Evolutionary conservation across 768 basidiomycete genomes (phyloP).

Genomic region (Auriculariales sp.): DNA sequence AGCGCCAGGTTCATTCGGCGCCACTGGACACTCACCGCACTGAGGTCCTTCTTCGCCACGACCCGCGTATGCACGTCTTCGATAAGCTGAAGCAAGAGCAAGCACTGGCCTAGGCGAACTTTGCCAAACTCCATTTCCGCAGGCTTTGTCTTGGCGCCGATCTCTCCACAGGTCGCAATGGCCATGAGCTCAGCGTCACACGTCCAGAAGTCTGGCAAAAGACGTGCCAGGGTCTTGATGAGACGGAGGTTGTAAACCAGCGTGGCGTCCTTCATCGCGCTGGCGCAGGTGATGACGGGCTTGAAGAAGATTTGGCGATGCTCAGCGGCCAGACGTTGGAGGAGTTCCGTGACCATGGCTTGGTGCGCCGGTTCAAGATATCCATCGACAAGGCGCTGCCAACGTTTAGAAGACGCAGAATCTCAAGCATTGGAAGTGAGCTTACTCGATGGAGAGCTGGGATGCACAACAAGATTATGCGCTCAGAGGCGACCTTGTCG

Average conservation of each 20-base stretch:
- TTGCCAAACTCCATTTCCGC: constrained; percentile 10
- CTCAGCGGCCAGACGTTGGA: constrained; percentile 32
- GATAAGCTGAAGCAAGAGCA: constrained; percentile 49
- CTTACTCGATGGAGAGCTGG: no score
- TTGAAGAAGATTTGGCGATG: constrained; percentile 58
- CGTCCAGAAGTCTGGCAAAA: constrained; percentile 50
- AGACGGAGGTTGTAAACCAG: constrained; percentile 44
- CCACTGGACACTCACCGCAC: constrained; percentile 23
- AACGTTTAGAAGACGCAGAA: no score
- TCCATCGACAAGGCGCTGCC: no score
- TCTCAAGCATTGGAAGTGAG: no score
- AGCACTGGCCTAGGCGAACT: constrained; percentile 44
- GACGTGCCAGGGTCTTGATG: constrained; percentile 34
- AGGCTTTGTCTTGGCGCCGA: constrained; percentile 14
- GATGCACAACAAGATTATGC: no score
- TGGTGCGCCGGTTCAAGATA: constrained; percentile 16
- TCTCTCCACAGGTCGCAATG: constrained; percentile 48
- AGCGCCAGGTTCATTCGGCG: not conserved
- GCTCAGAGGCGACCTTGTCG: no score
- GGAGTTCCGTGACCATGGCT: constrained; percentile 31
- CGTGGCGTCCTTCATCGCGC: constrained; percentile 44
- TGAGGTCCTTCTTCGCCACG: constrained; percentile 30
- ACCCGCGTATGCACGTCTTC: constrained; percentile 9
- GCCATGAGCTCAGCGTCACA: constrained; percentile 62
- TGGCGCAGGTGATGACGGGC: constrained; percentile 54